phyloP scores from a whole-genome alignment of 78 protist genomes.

The Dictyostelium firmibasis region DNA sequence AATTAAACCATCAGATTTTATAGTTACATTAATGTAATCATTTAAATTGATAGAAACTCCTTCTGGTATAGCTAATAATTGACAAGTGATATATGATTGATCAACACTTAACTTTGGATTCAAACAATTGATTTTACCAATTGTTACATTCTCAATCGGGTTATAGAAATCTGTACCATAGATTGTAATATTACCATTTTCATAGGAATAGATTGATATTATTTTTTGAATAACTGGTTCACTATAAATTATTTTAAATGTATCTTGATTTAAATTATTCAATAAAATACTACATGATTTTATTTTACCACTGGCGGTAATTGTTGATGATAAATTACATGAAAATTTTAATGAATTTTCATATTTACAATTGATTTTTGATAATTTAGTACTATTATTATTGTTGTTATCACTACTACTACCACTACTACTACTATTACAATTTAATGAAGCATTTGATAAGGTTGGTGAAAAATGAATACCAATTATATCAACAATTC shows the following conservation, averaged over 20 bases:
- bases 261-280: neutral
- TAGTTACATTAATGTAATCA: neutral
- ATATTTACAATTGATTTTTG: neutral
- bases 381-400: neutral
- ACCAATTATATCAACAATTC: neutral
- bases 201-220: neutral
- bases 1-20: neutral
- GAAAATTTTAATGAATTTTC: neutral
- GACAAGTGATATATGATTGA: neutral
- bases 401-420: neutral
- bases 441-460: neutral
- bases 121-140: neutral
- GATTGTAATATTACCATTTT: neutral
- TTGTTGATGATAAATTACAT: neutral
- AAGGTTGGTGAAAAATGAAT: neutral
- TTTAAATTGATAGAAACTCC: neutral
- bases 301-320: neutral
- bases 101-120: neutral
- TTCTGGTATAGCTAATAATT: neutral
- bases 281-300: neutral
- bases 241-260: neutral
- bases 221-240: neutral
- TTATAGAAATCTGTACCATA: neutral
- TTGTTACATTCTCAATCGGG: neutral
- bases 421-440: neutral